Base-by-base conservation (phyloP, 2,329 filamentous ascomycete species). In the Colletotrichum siamense region DNA sequence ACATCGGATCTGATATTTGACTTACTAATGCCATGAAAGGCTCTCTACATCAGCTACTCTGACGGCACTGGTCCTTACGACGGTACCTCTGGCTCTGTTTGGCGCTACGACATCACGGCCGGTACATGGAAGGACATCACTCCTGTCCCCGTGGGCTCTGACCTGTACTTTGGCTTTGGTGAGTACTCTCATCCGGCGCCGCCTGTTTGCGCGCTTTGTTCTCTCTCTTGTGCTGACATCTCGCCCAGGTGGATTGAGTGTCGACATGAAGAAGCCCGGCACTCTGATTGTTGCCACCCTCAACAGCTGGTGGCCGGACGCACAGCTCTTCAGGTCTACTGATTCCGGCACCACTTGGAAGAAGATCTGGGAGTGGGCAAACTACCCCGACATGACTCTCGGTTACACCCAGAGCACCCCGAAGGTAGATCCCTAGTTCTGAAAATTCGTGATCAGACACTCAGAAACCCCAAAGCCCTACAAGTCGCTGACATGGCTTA, bases 251-350 rank as follows among this genome's bases (percentile, higher is more conserved):
- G 91, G 91, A 3, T 82, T 92, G 3, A 85, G 87, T 0, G 83
- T 92, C 18, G 91, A 92, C 67, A 83, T 88, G 73, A 85, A 89
- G 77, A 88, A 87, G 18, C 87, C 91, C 0, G 91, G 90, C 0
- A 92, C 90, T 0, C 80, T 92, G 15, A 87, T 92, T 49, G 90
- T 91, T 0, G 89, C 90, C 0, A 86, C 87, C 1, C 81, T 92
- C 39, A 92, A 92, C 82, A 89, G 87, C 18, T 92, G 91, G 91
- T 92, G 87, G 84, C 91, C 91, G 0, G 91, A 92, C 75, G 90
- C 87, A 1, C 87, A 90, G 65, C 83, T 92, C 57, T 92, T 88
- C 82, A 84, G 91, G 44, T 91, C 89, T 3, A 90, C 83, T 0
- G 87, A 92, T 81, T 90, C 89, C 0, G 91, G 88, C 22, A 83